Conservation (phyloP, 192 early-diverging fungal genomes). For the Chytriomyces sp. region DNA sequence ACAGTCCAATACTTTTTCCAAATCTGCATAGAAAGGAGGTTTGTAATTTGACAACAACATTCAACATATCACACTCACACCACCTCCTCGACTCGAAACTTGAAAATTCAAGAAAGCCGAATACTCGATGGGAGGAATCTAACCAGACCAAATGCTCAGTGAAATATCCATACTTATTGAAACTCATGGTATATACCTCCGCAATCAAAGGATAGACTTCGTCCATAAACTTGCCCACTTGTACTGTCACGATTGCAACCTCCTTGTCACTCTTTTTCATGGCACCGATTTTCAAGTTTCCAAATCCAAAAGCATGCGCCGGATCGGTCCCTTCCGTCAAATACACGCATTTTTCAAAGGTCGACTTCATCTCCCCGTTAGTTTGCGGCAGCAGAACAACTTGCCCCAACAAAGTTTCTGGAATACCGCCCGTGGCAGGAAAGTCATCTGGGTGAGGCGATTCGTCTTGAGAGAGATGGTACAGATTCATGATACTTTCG, state of each 20-base stretch:
- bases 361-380: slow-evolving; percentile 14
- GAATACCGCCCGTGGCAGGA: neutral
- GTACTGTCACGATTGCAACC: slow-evolving; percentile 34
- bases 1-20: slow-evolving; percentile 54
- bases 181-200: slow-evolving; percentile 14
- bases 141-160: neutral
- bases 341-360: slow-evolving; percentile 25
- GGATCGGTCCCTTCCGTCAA: neutral
- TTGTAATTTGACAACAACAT: neutral
- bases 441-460: neutral
- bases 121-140: slow-evolving; percentile 34
- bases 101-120: slow-evolving; percentile 46
- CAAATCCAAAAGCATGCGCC: slow-evolving; percentile 12
- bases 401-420: slow-evolving; percentile 20
- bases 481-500: slow-evolving; percentile 13
- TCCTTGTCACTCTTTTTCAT: slow-evolving; percentile 48
- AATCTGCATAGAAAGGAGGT: slow-evolving; percentile 32
- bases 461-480: neutral
- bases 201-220: slow-evolving; percentile 36
- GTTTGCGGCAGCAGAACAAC: slow-evolving; percentile 5
- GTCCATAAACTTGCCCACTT: slow-evolving; percentile 42
- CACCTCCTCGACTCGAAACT: slow-evolving; percentile 27
- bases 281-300: neutral
- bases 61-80: slow-evolving; percentile 30
- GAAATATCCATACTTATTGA: neutral